Percentiles rank a stretch among this genome's conserved stretches.
Evolutionary conservation across 345 rosid species (phyloP).

Genomic region (Gossypium stocksii): DNA sequence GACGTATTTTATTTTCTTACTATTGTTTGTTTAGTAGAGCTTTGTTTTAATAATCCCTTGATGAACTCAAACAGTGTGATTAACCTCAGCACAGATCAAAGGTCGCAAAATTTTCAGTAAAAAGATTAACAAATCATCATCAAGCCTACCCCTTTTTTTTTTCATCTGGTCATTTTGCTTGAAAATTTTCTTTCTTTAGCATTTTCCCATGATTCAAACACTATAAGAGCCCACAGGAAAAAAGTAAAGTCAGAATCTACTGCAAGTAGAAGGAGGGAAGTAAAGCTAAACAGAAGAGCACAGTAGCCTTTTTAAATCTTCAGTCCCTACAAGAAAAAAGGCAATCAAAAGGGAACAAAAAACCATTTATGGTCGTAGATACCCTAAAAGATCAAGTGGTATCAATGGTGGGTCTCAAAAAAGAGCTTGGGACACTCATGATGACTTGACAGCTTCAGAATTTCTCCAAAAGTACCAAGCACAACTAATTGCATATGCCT

Average conservation of each 20-base stretch:
- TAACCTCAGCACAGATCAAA: background rate
- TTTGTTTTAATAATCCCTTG: background rate
- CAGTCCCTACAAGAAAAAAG: slow-evolving; percentile 7
- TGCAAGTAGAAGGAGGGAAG: background rate
- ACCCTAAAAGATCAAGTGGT: background rate
- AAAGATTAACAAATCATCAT: background rate
- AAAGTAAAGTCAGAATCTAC: background rate
- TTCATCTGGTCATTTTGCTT: background rate
- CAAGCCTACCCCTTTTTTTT: background rate
- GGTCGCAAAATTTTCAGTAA: background rate
- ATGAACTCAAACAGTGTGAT: background rate
- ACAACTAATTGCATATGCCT: background rate
- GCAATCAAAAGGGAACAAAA: background rate
- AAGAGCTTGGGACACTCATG: slow-evolving; percentile 4
- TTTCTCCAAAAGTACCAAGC: slow-evolving; percentile 13
- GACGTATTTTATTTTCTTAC: background rate
- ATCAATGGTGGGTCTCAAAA: background rate
- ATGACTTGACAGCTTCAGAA: slow-evolving; percentile 7
- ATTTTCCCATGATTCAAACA: slow-evolving; percentile 5
- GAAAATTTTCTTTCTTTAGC: background rate
- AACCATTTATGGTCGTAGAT: background rate
- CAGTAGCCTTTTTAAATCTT: background rate
- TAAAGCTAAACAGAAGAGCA: slow-evolving; percentile 3
- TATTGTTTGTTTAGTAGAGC: background rate
- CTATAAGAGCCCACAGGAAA: background rate